Percentiles rank a stretch among this genome's conserved stretches.
Evolutionary conservation across 768 basidiomycete genomes (phyloP).

Genomic region (Brasilioporus rufonigricans): DNA sequence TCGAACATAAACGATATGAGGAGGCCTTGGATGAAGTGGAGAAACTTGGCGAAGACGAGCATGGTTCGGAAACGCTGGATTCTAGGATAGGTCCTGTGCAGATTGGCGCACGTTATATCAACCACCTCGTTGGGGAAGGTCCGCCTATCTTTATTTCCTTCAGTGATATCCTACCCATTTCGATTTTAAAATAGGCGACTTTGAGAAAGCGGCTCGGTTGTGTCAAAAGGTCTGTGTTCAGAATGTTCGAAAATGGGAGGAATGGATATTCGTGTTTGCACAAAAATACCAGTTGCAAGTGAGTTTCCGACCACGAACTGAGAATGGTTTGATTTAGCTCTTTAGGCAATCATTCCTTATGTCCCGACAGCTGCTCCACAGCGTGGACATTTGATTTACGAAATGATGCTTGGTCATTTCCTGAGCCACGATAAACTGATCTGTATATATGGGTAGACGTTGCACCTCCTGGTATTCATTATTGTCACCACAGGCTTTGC

Average conservation of each 20-base stretch:
- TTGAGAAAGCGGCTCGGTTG: constrained; percentile 74
- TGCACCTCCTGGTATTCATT: background rate
- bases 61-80: constrained; percentile 32
- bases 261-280: constrained; percentile 91
- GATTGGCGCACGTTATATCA: constrained; percentile 86
- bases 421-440: constrained; percentile 75
- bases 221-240: constrained; percentile 84
- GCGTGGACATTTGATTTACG: constrained; percentile 83
- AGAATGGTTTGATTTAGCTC: background rate
- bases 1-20: constrained; percentile 82
- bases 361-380: constrained; percentile 83
- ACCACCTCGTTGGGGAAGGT: constrained; percentile 84
- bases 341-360: constrained; percentile 81
- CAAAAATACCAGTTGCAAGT: constrained; percentile 80
- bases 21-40: constrained; percentile 86
- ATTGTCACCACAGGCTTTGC: constrained; percentile 51
- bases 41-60: constrained; percentile 40
- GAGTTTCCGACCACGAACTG: constrained; percentile 17
- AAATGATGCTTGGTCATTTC: constrained; percentile 91
- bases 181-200: constrained; percentile 46
- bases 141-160: constrained; percentile 22
- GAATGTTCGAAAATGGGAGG: constrained; percentile 86
- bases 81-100: constrained; percentile 51
- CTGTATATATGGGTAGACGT: background rate
- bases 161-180: background rate